Evolutionary conservation across 2,329 filamentous ascomycete species (phyloP).

Genomic region (Talaromyces amestolkiae): DNA sequence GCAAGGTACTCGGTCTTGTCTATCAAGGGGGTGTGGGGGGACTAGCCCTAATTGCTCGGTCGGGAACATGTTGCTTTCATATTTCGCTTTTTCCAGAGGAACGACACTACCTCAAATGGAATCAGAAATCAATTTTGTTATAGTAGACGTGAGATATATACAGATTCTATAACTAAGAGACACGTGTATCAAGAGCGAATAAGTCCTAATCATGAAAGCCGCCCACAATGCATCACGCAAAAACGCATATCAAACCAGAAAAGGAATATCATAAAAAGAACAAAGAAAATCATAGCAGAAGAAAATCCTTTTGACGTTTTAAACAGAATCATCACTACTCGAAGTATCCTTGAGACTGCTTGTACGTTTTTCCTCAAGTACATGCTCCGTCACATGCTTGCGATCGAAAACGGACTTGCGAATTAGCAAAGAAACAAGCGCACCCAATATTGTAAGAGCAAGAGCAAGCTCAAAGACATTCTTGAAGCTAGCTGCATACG

Average conservation of each 20-base stretch:
- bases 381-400: constrained; percentile 7
- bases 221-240: not conserved
- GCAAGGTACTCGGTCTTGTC: too few relatives aligned
- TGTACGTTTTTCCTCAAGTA: constrained; percentile 1
- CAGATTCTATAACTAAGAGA: not conserved
- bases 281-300: not conserved
- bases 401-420: constrained; percentile 4
- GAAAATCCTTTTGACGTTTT: not conserved
- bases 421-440: constrained; percentile 10
- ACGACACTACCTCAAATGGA: not conserved
- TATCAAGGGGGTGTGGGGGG: too few relatives aligned
- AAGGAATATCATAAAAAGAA: not conserved
- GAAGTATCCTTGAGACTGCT: not conserved
- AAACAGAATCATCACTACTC: constrained; percentile 19
- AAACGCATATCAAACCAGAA: not conserved
- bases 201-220: not conserved
- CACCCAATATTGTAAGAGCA: not conserved
- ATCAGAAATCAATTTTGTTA: not conserved
- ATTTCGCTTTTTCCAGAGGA: not conserved
- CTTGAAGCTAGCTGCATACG: constrained; percentile 1
- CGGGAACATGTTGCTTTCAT: too few relatives aligned
- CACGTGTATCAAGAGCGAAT: not conserved
- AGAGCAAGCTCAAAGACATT: constrained; percentile 9
- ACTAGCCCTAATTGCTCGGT: too few relatives aligned
- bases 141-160: not conserved